Evolutionary conservation across 2,329 filamentous ascomycete species (phyloP).

Genomic region (Periglandula ipomoeae): DNA sequence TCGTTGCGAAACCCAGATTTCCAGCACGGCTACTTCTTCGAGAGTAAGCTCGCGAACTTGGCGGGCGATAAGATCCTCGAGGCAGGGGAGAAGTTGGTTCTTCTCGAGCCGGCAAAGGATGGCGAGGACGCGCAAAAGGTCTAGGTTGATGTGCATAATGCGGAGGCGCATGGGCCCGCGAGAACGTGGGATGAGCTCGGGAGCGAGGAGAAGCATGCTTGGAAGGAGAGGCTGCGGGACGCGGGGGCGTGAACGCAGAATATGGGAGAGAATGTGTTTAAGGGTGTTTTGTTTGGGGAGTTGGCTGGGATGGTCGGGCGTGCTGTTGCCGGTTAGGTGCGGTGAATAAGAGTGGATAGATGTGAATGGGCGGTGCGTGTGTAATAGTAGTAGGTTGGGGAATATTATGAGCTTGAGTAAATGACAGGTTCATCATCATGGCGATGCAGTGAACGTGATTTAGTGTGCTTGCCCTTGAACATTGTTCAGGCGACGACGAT

Average conservation of each 20-base stretch:
- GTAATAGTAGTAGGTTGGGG: too few relatives aligned
- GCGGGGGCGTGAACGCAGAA: conserved; percentile 72
- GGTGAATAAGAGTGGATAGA: too few relatives aligned
- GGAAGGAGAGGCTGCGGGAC: conserved; percentile 59
- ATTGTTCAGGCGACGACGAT: too few relatives aligned
- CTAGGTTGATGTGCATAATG: conserved; percentile 36
- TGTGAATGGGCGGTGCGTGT: too few relatives aligned
- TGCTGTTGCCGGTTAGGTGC: conserved; percentile 31
- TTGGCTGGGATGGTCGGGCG: conserved; percentile 53
- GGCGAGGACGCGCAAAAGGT: conserved; percentile 18
- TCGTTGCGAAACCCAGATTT: conserved; percentile 19
- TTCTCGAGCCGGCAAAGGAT: conserved; percentile 17
- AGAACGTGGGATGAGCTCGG: conserved; percentile 64
- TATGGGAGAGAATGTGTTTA: conserved; percentile 68
- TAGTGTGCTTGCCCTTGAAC: too few relatives aligned
- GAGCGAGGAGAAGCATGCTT: conserved; percentile 51
- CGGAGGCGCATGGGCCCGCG: conserved; percentile 39
- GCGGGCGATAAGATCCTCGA: conserved; percentile 23
- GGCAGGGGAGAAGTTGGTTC: conserved; percentile 30
- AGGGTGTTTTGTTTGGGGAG: conserved; percentile 69
- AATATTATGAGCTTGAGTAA: too few relatives aligned
- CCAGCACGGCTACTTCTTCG: conserved; percentile 17
- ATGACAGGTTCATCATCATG: too few relatives aligned
- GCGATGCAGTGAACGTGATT: too few relatives aligned
- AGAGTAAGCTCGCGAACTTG: conserved; percentile 28